Percentiles rank a stretch among this genome's conserved stretches.
phyloP scores from a whole-genome alignment of 2,329 filamentous ascomycete genomes.

The Alternaria incomplexa region DNA sequence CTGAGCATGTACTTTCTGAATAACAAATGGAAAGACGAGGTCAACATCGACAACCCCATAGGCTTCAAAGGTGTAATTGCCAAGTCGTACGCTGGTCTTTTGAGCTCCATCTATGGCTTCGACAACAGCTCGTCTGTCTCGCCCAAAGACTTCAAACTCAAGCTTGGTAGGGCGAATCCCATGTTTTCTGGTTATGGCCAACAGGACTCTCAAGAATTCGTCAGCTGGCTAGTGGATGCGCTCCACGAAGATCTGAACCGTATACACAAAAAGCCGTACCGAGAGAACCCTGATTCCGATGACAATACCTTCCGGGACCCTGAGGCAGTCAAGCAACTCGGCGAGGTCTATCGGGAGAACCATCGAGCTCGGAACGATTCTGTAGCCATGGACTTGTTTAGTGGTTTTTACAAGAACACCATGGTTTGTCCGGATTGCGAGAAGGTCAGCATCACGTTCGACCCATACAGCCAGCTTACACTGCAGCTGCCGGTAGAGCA shows the following conservation, averaged over 20 bases:
- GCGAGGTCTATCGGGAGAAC: constrained; percentile 87
- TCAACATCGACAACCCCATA: constrained; percentile 85
- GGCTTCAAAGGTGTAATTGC: constrained; percentile 87
- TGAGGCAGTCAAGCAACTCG: constrained; percentile 80
- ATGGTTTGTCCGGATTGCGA: constrained; percentile 88
- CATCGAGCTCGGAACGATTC: constrained; percentile 93
- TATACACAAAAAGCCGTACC: constrained; percentile 94
- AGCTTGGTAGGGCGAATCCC: constrained; percentile 79
- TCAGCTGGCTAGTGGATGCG: constrained; percentile 92
- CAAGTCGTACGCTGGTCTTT: constrained; percentile 76
- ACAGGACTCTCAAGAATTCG: constrained; percentile 96
- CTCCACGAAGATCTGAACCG: constrained; percentile 95
- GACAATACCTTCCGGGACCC: constrained; percentile 91
- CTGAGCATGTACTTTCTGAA: constrained; percentile 86
- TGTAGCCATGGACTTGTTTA: constrained; percentile 93
- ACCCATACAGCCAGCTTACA: constrained; percentile 94
- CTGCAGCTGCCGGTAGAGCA: constrained; percentile 88
- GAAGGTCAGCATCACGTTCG: constrained; percentile 98
- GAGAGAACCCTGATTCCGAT: constrained; percentile 96
- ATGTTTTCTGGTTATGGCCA: constrained; percentile 94
- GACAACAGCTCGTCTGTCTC: constrained; percentile 70
- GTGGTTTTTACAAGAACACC: constrained; percentile 95
- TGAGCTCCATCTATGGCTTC: constrained; percentile 79
- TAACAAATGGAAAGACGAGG: constrained; percentile 72
- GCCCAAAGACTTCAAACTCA: constrained; percentile 81